phyloP scores from a whole-genome alignment of 208 protist species.

The Vickermania ingenoplastis region DNA sequence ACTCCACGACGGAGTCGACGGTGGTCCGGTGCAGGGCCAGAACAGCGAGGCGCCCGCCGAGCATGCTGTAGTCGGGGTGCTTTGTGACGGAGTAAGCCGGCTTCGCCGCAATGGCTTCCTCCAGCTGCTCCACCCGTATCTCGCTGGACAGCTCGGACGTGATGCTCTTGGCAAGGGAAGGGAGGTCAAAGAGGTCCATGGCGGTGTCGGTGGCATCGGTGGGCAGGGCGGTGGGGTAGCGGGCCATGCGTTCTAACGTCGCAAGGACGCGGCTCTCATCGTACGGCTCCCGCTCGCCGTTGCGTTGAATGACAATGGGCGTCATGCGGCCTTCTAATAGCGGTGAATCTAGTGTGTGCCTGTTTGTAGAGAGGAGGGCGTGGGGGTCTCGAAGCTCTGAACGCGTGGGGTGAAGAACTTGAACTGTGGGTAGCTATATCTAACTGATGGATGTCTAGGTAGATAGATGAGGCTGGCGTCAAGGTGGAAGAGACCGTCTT shows the following conservation, averaged over 20 bases:
- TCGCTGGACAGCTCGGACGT: constrained; percentile 73
- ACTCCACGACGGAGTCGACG: constrained; percentile 76
- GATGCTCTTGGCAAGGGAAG: constrained; percentile 81
- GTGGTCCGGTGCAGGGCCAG: constrained; percentile 98
- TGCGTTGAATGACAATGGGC: constrained; percentile 50
- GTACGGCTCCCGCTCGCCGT: constrained; percentile 46
- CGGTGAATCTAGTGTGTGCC: too few relatives aligned
- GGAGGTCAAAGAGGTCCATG: constrained; percentile 3
- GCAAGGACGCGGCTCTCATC: constrained; percentile 40
- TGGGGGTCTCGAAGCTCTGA: too few relatives aligned
- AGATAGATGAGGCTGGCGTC: too few relatives aligned
- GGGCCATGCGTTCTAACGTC: constrained; percentile 28
- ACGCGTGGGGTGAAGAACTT: too few relatives aligned
- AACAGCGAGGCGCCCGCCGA: constrained; percentile 96
- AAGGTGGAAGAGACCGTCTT: too few relatives aligned
- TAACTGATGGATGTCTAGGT: too few relatives aligned
- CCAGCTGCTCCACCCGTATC: constrained; percentile 88
- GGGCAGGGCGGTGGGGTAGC: constrained; percentile 34
- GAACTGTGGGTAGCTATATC: too few relatives aligned
- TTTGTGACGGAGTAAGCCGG: constrained; percentile 93
- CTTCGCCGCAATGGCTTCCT: constrained; percentile 95
- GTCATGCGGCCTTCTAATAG: too few relatives aligned
- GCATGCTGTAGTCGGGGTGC: constrained; percentile 96
- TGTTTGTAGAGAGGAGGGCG: too few relatives aligned
- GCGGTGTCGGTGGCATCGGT: constrained; percentile 46